Base-by-base conservation (phyloP, 352 stramenopile species). In the Albugo candida region DNA sequence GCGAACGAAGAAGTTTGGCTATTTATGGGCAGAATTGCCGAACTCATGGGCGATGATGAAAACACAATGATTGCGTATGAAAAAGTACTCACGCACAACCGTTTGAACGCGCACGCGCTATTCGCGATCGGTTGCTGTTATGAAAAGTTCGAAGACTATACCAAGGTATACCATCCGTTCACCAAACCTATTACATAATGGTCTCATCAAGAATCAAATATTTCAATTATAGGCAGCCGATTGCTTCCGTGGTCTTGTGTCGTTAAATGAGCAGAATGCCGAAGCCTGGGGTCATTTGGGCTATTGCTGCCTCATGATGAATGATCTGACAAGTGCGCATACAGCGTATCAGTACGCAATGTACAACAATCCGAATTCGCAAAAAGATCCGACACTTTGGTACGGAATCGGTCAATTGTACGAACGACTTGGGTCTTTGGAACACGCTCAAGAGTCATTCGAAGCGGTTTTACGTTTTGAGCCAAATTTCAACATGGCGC, bases 281-380 rank as follows among this genome's bases (percentile, higher is more conserved):
- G 76, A 86, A 43, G 76, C 76, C 17, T 89, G 76, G 76, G 76
- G 73, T 40, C 73, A 86, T 58, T 48, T 89, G 36, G 76, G 76
- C 49, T 89, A 89, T 59, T 89, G 76, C 67, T 89, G 73, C 53
- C 67, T 89, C 53, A 89, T 86, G 73, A 81, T 89, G 66, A 89
- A 89, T 64, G 73, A 89, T 55, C 71, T 88, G 48, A 81, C 72
- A 58, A 88, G 75, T 52, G 76, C 76, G 3, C 73, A 88, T 60
- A 85, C 76, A 51, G 76, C 76, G 27, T 88, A 88, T 56, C 76
- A 89, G 58, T 86, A 89, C 56, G 76, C 76, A 45, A 86, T 89
- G 73, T 89, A 86, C 65, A 84, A 89, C 65, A 89, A 86, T 58
- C 76, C 76, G 6, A 82, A 79, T 65, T 85, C 73, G 37, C 73